A percentile compares a stretch with the other conserved stretches of the same genome.
Conservation (phyloP, 2,329 filamentous ascomycete species). For the Pseudogymnoascus sp. region DNA sequence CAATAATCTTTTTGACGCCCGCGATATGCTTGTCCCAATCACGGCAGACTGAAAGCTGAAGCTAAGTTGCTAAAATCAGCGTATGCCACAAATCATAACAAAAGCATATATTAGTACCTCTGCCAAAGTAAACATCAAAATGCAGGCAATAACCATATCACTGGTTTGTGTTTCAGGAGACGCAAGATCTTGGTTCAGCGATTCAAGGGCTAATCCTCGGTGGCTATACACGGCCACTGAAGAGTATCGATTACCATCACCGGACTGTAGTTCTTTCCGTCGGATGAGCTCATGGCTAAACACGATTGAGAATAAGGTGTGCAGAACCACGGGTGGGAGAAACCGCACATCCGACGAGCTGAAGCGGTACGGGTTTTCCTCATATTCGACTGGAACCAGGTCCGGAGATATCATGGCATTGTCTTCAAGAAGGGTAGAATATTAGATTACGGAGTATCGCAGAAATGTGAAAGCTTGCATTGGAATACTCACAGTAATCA, state of each 20-base stretch:
- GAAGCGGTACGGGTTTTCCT: background rate
- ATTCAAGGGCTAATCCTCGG: background rate
- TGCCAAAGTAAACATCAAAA: background rate
- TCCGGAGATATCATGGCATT: conserved; percentile 1
- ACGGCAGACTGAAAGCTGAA: background rate
- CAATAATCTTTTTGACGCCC: background rate
- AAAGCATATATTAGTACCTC: background rate
- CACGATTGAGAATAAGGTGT: conserved; percentile 1
- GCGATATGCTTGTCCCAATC: conserved; percentile 1
- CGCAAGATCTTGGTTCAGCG: background rate
- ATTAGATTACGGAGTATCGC: background rate
- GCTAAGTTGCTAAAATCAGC: background rate
- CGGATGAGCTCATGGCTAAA: conserved; percentile 2
- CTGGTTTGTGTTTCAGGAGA: background rate
- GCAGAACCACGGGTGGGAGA: background rate
- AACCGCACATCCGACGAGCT: background rate
- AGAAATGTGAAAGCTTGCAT: background rate
- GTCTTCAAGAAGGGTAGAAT: background rate
- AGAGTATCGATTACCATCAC: background rate
- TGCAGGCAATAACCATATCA: conserved; percentile 4
- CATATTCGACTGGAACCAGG: background rate
- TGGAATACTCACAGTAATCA: background rate
- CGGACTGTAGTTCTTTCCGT: background rate
- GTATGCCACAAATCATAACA: background rate
- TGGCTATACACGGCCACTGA: conserved; percentile 1